Base-by-base conservation (phyloP, 2,329 filamentous ascomycete genomes). In the Aurifilum marmelostoma region DNA sequence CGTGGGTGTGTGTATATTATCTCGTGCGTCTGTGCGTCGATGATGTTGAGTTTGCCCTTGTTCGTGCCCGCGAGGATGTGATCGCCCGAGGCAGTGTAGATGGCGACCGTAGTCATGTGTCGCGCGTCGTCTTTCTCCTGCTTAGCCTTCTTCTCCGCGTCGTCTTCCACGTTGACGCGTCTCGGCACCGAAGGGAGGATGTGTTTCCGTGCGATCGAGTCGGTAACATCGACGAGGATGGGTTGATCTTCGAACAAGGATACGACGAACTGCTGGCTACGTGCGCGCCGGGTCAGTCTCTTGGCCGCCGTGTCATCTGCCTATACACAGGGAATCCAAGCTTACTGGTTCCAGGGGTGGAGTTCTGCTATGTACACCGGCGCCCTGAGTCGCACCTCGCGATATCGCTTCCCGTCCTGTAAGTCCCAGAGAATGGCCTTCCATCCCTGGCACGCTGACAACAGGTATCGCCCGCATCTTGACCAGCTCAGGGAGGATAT, bases 401-500 rank as follows among this genome's bases (percentile, higher is more conserved):
- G 91, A 75, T 94, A 83, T 70, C 92, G 84, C 76, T 91, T 85
- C 61, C 88, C 85, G 69, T 88, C 84, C 66, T 87, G 87, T 69
- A 99, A 83, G 79, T 99, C 96, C 96, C 96, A 99, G 0, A 99
- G 85, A 64, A 97, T 94, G 72, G 92, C 94, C 80, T 97, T 97
- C 92, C 95, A 98, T 76, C 97, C 96, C 78, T 97, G 93, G 59
- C 94, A 97, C 14, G 94, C 92, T 69, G 93, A 97, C 68, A 99
- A 87, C 65, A 99, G 85, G 80, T 97, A 98, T 73, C 93, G 88
- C 34, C 96, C 95, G 80, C 94, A 93, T 75, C 91, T 87, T 65
- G 95, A 97, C 96, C 96, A 99, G 82, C 94, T 97, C 70, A 99
- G 81, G 65, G 93, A 97, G 74, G 97, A 95, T 68, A 99, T 94